phyloP scores from a whole-genome alignment of 2,329 filamentous ascomycete species.

The Penicillium concentricum region DNA sequence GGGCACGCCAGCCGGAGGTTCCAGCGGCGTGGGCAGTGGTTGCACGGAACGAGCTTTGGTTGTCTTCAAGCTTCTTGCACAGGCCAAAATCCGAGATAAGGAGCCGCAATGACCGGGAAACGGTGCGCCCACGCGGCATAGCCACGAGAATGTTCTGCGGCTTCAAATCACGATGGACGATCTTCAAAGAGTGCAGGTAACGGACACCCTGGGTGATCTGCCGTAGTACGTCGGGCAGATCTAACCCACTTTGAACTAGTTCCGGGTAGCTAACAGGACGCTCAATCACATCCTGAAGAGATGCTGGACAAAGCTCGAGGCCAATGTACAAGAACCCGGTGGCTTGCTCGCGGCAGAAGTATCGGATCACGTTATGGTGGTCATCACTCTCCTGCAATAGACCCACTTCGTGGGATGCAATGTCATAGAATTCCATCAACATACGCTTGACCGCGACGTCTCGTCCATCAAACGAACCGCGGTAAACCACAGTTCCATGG shows the following conservation, averaged over 20 bases:
- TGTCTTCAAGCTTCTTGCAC: conserved; percentile 93
- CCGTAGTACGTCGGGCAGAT: conserved; percentile 76
- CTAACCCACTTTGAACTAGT: conserved; percentile 64
- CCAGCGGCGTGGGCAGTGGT: conserved; percentile 92
- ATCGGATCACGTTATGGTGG: conserved; percentile 94
- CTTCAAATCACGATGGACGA: conserved; percentile 96
- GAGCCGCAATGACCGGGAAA: conserved; percentile 69
- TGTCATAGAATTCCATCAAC: conserved; percentile 92
- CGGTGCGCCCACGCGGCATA: conserved; percentile 52
- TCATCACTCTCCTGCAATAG: conserved; percentile 90
- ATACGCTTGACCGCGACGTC: conserved; percentile 96
- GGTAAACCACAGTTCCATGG: conserved; percentile 94
- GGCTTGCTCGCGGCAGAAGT: conserved; percentile 87
- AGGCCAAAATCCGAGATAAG: conserved; percentile 97
- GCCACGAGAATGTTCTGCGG: conserved; percentile 94
- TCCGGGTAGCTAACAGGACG: conserved; percentile 66
- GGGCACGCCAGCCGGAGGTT: conserved; percentile 94
- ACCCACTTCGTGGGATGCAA: conserved; percentile 90
- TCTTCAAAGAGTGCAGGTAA: conserved; percentile 85
- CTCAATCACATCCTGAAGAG: conserved; percentile 85
- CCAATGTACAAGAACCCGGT: conserved; percentile 94
- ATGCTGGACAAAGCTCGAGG: conserved; percentile 89
- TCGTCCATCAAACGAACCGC: conserved; percentile 88
- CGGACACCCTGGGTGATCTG: conserved; percentile 88
- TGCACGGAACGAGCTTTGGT: conserved; percentile 90